Evolutionary conservation across 768 basidiomycete species (phyloP), one percentile per base, ranked within the genome.

Genomic region (Hericium coralloides): DNA sequence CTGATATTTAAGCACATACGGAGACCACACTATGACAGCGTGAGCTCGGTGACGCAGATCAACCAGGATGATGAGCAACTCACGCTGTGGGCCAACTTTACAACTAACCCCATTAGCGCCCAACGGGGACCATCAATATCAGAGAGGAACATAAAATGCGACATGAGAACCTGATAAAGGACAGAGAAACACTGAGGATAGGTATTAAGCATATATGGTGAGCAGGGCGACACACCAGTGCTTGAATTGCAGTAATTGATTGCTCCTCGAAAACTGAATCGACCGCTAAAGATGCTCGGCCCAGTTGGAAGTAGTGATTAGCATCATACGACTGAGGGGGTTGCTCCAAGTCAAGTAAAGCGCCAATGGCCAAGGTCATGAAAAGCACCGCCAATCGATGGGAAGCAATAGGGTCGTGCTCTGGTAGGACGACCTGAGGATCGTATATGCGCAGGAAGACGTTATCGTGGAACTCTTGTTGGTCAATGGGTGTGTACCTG

Each of bases 71-170:
- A 59, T 49, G 53, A 55, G 55, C 53, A 48, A 72, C 69, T 69
- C 55, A 87, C 85, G 70, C 83, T 83, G 65, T 84, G 83, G 53
- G 84, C 82, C 61, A 87, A 68, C 68, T 87, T 87, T 25, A 85
- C 82, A 20, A 81, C 79, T 31, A 87, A 74, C 49, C 85, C 85
- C 83, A 86, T 85, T 52, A 83, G 69, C 25, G 82, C 78, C 85
- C 85, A 87, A 60, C 84, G 73, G 25, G 83, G 79, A 23, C 78
- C 78, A 52, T 81, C 81, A 60, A 75, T 70, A 60, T 74, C 71
- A n/a, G 73, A 69, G 52, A 72, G 65, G 57, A 76, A 76, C 74
- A 77, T 76, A 58, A 68, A 77, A 59, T 76, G 76, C 53, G 70
- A 75, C 73, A 76, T 84, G 49, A 87, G 65, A 12, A 87, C 67